Evolutionary conservation across 805 yeast species (phyloP), one percentile per base, ranked within the genome.

Genomic region (Kodamaea laetipori): DNA sequence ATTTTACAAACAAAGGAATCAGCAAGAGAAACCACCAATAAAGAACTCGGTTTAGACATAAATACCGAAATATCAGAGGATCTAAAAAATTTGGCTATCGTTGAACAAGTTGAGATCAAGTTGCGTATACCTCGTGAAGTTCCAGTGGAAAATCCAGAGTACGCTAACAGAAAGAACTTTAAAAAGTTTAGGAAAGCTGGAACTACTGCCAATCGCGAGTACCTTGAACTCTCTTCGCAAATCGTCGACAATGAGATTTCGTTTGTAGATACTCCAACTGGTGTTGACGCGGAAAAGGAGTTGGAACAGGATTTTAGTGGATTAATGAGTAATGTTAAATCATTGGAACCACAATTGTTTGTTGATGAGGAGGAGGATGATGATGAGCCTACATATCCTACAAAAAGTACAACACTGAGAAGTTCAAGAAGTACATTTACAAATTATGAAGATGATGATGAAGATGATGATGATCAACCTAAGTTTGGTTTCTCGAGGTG

Each of bases 61-160:
- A 39, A 23, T 16, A 2, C 28, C 4, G 42, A 31, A 8, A 17
- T 39, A 3, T 11, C 37, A 2, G 23, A 13, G 3, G 64, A 69
- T 1, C 54, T 64, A 6, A 57, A 57, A 9, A 56, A 67, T 39
- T 41, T 72, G 13, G 67, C 69, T 0, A 58, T 71, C 12, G 68
- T 71, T 2, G 74, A 67, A 41, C 48, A 53, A 1, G 44, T 50
- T 4, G 54, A 60, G 2, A 46, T 67, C 2, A 37, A 39, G 9
- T 21, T 52, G 37, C 37, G 1, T 48, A 74, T 9, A 69, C 63
- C 45, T 9, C 34, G 17, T 8, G 19, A 30, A 30, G 34, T 30
- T 2, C 19, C 34, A 2, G 34, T 30, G 13, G 34, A 30, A 15
- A 30, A 30, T 19, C 34, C 34, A 6, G 34, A 30, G 10, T 30